Conservation (phyloP, 2,329 filamentous ascomycete genomes). For the Claviceps fusiformis region DNA sequence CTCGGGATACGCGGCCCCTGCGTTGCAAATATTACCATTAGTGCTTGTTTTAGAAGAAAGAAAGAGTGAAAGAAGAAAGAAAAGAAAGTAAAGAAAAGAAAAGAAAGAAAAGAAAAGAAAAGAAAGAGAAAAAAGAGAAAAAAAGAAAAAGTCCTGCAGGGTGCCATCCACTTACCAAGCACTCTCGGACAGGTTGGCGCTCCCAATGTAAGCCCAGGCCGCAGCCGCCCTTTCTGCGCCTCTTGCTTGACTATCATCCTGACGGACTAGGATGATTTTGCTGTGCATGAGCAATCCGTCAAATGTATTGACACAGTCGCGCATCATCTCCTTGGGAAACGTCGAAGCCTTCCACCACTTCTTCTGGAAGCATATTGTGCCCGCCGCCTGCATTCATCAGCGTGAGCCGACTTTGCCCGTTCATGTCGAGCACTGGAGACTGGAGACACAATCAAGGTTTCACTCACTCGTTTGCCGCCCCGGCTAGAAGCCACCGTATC, state of each 20-base stretch:
- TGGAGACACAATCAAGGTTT: not conserved
- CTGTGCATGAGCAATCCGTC: conserved; percentile 72
- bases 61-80: too few species aligned
- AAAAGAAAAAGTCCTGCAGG: too few species aligned
- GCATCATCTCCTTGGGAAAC: conserved; percentile 61
- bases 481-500: conserved; percentile 53
- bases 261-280: conserved; percentile 54
- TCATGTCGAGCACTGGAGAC: too few species aligned
- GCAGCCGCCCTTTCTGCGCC: not conserved
- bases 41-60: not conserved
- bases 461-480: conserved; percentile 34
- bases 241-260: not conserved
- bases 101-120: too few species aligned
- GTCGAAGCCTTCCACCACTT: conserved; percentile 55
- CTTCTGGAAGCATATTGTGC: conserved; percentile 68
- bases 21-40: conserved; percentile 1
- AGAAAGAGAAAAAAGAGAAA: too few species aligned
- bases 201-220: conserved; percentile 78
- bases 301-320: conserved; percentile 62
- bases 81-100: too few species aligned
- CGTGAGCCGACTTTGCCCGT: not conserved
- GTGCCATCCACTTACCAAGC: conserved; percentile 54
- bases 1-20: conserved; percentile 66
- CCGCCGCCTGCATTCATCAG: conserved; percentile 42
- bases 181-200: conserved; percentile 82